A percentile compares a stretch with the other conserved stretches of the same genome.
These are phyloP conservation scores for Cercophora scortea DNA, from an alignment of 495 filamentous ascomycete genomes.

Conservation along the genomic window DNA sequence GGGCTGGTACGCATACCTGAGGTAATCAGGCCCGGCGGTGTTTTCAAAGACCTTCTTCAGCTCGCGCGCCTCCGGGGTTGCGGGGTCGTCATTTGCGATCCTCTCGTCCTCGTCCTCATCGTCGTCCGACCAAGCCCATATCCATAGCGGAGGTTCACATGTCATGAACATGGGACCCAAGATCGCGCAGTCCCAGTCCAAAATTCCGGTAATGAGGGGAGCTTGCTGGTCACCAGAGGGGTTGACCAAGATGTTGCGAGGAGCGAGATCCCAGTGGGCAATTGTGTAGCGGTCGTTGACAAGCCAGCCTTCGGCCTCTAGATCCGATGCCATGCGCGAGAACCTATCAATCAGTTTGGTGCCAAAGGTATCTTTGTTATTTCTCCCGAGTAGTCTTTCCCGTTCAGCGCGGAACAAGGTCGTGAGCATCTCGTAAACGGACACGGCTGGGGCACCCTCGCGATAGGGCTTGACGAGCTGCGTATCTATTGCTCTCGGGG, in stretches of 20 bases:
- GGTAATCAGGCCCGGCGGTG: neutral
- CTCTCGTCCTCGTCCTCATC: neutral
- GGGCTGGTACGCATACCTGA: neutral
- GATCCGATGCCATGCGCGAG: neutral
- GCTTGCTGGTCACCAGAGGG: neutral
- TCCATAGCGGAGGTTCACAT: neutral
- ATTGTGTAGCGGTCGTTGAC: neutral
- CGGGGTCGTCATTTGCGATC: neutral
- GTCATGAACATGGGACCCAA: constrained; percentile 3
- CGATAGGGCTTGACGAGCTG: neutral
- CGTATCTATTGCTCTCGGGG: too few relatives aligned
- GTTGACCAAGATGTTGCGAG: constrained; percentile 1
- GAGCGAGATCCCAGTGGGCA: constrained; percentile 1
- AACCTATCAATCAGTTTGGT: neutral
- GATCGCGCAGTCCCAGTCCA: constrained; percentile 2
- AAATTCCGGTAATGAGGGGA: neutral
- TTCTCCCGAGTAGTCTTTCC: neutral
- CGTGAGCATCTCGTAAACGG: neutral
- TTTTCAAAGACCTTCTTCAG: constrained; percentile 2
- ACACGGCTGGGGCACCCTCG: neutral
- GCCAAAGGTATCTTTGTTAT: neutral
- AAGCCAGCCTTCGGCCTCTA: neutral
- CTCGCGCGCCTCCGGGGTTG: neutral
- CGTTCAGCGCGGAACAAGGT: neutral
- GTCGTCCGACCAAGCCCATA: neutral